Evolutionary conservation across 257 asterid species (phyloP), one percentile per base, ranked within the genome.

Genomic region (Phtheirospermum japonicum): DNA sequence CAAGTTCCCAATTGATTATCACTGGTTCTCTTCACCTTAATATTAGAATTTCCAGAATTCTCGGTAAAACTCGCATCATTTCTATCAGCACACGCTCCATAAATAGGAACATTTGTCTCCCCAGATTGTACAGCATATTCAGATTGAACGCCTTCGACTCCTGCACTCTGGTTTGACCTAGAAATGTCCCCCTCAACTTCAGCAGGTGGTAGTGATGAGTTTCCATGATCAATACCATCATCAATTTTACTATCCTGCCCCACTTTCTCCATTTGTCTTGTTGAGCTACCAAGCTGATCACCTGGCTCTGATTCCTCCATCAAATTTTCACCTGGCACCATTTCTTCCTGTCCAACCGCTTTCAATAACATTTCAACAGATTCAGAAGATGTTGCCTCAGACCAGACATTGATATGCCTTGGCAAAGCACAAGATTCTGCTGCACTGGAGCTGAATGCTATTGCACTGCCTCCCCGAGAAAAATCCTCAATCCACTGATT

Each of bases 311-410:
- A 79, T 59, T 80, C 82, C 30, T 57, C 46, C 9, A 76, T 61
- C 50, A 70, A 68, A 62, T 82, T 76, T 66, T 84, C 95, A 67
- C 72, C 93, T 68, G 77, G 85, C 59, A 76, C 74, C 85, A 82
- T 79, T 70, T 87, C 97, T 75, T 90, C 97, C 80, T 90, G 99
- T 31, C 97, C 89, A 80, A 89, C 97, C 1, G 99, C 85, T 70
- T 93, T 90, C 73, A 93, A 71, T 59, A 93, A 58, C 97, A 93
- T 89, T 75, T 93, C 99, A 77, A 89, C 97, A 67, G 99, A 85
- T 82, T 90, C 99, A 34, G 97, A 83, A 23, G 99, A 93, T 63
- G 99, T 90, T 71, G 96, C 99, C 83, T 93, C 99, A 69, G 92
- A 90, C 99, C 99, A 93, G 70, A 93, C 99, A 93, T 93, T 86